Base-by-base conservation (phyloP, 257 asterid species). In the Jacaranda mimosifolia region DNA sequence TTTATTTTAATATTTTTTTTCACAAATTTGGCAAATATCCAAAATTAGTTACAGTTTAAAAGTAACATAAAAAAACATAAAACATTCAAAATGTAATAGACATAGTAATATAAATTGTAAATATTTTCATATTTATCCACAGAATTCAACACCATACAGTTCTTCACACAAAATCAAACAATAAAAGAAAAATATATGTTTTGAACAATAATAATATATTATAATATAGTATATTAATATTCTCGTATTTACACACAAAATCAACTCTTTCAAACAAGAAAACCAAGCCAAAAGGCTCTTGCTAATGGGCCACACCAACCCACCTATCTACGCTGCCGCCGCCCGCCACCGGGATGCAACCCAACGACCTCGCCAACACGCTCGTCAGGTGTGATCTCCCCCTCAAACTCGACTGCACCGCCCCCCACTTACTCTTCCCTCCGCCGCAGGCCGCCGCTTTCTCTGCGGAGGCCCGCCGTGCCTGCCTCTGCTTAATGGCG, bases 401-500 rank as follows among this genome's bases (percentile, higher is more conserved):
- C 79, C 67, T 80, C 70, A 77, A 52, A 52, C 60, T 78, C 63
- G 83, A 52, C 81, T 58, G 79, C 52, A 81, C 39, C 71, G 67
- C 6, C 48, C 70, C 82, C 88, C 84, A 70, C 39, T 74, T 39
- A 26, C 77, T 70, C 76, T 72, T 70, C 26, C 83, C 79, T 32
- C 83, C 81, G 12, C 78, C 87, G 2, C 65, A 58, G 26, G 13
- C 19, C 40, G 63, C 76, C 21, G 45, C n/a, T 52, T 69, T 58
- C 51, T 35, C 67, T 70, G 79, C 77, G 7, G 80, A 62, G 7
- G 40, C 5, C 32, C 65, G 73, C 45, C 82, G 83, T 5, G 81
- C 73, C 48, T 86, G 91, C 81, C 97, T 82, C 80, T 87, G 82
- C 85, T 84, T 90, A 65, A 92, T 89, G 42, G 84, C 90, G 58